Conservation (phyloP, 805 yeast species). For the Naumovozyma baii region DNA sequence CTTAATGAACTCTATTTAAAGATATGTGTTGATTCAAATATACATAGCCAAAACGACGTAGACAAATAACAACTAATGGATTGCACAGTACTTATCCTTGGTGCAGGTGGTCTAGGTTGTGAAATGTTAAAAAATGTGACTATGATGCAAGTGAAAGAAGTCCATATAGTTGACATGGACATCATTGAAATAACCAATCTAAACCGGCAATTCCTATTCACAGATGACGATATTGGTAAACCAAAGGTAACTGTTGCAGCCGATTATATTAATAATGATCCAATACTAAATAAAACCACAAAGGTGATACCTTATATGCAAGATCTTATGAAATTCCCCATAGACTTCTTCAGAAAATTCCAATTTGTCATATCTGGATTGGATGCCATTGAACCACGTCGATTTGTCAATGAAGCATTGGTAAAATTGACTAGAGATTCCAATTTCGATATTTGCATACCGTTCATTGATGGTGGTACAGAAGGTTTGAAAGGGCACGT, state of each 20-base stretch:
- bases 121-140: constrained; percentile 74
- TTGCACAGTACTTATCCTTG: constrained; percentile 58
- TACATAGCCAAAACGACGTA: neutral
- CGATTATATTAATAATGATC: constrained; percentile 36
- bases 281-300: constrained; percentile 12
- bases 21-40: no score
- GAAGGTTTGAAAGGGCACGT: constrained; percentile 92
- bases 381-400: constrained; percentile 80
- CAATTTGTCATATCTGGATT: constrained; percentile 74
- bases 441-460: constrained; percentile 41
- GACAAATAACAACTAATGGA: constrained; percentile 7
- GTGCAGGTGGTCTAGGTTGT: constrained; percentile 95
- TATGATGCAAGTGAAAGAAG: constrained; percentile 48
- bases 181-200: constrained; percentile 86
- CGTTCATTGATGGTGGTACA: constrained; percentile 88
- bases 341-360: constrained; percentile 57
- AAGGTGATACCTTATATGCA: constrained; percentile 51
- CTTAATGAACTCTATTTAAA: no score
- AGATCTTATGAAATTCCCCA: constrained; percentile 54
- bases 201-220: constrained; percentile 82
- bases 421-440: constrained; percentile 52
- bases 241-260: constrained; percentile 77
- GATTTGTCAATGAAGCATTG: constrained; percentile 75
- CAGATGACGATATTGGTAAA: constrained; percentile 71
- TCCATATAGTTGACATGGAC: constrained; percentile 83